Conservation (phyloP, 495 filamentous ascomycete species). For the Neurospora sp. region DNA sequence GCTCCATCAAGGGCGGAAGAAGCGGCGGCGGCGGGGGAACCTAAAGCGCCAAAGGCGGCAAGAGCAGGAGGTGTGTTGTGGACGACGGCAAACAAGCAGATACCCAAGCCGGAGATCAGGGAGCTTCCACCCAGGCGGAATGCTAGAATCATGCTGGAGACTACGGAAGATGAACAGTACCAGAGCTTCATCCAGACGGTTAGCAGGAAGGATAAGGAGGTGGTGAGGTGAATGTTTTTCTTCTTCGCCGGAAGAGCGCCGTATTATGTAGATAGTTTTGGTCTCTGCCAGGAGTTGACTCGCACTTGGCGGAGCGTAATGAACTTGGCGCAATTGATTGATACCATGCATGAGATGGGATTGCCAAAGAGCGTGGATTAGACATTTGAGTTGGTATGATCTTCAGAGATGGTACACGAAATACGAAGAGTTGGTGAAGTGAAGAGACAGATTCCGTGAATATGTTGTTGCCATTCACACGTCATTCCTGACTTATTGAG, state of each 20-base stretch:
- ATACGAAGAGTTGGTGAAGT: neutral
- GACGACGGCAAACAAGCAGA: slow-evolving; percentile 22
- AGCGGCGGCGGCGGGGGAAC: neutral
- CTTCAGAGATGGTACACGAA: neutral
- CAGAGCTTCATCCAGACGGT: slow-evolving; percentile 35
- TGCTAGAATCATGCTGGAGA: slow-evolving; percentile 18
- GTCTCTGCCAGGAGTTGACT: neutral
- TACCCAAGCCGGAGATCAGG: slow-evolving; percentile 15
- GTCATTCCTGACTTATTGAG: too few relatives aligned
- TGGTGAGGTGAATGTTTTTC: neutral
- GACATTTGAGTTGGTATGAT: neutral
- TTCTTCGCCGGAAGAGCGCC: neutral
- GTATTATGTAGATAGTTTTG: neutral
- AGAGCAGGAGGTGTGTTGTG: slow-evolving; percentile 29
- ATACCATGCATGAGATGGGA: neutral
- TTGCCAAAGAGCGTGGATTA: neutral
- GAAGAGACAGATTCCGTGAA: neutral
- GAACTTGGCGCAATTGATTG: neutral
- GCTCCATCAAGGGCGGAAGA: slow-evolving; percentile 1
- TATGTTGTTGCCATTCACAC: too few relatives aligned
- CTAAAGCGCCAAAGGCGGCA: slow-evolving; percentile 6
- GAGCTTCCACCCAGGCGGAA: slow-evolving; percentile 21
- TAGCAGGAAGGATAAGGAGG: slow-evolving; percentile 19
- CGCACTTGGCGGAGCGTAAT: neutral
- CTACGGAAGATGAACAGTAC: slow-evolving; percentile 37